Evolutionary conservation across 495 filamentous ascomycete species (phyloP).

Genomic region (Aspergillus affinis): DNA sequence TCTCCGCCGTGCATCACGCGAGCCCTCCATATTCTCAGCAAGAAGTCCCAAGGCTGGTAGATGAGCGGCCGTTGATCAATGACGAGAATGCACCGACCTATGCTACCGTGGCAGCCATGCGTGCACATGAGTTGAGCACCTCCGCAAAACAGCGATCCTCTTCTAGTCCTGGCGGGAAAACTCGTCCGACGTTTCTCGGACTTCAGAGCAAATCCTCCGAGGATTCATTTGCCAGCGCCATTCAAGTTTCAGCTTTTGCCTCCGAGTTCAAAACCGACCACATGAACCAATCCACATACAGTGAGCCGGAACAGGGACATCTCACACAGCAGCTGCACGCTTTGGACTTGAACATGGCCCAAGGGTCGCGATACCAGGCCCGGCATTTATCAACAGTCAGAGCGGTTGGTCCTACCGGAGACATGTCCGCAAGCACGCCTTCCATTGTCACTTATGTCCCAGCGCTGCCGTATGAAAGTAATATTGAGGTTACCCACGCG

Average conservation of each 20-base stretch:
- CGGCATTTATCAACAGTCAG: slow-evolving; percentile 26
- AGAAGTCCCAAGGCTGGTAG: slow-evolving; percentile 8
- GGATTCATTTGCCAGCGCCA: slow-evolving; percentile 35
- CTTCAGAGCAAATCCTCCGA: slow-evolving; percentile 35
- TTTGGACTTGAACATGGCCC: slow-evolving; percentile 26
- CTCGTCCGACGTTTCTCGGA: slow-evolving; percentile 15
- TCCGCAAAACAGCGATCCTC: slow-evolving; percentile 26
- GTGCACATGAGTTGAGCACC: slow-evolving; percentile 17
- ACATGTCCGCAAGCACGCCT: slow-evolving; percentile 35
- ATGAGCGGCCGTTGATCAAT: neutral
- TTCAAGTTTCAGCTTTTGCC: slow-evolving; percentile 34
- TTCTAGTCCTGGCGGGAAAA: slow-evolving; percentile 19
- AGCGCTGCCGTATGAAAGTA: slow-evolving; percentile 31
- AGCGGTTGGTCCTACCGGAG: slow-evolving; percentile 20
- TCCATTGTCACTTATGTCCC: slow-evolving; percentile 25
- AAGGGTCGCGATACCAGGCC: slow-evolving; percentile 25
- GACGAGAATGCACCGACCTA: slow-evolving; percentile 34
- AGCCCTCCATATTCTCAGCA: slow-evolving; percentile 29
- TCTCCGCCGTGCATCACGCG: slow-evolving; percentile 40
- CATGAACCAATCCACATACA: slow-evolving; percentile 36
- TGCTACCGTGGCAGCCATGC: slow-evolving; percentile 28
- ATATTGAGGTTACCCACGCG: slow-evolving; percentile 27
- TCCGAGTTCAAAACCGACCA: slow-evolving; percentile 32
- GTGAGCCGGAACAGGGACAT: slow-evolving; percentile 33
- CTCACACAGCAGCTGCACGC: slow-evolving; percentile 19